phyloP scores from a whole-genome alignment of 805 yeast species.

The Monosporozyma aerobia region DNA sequence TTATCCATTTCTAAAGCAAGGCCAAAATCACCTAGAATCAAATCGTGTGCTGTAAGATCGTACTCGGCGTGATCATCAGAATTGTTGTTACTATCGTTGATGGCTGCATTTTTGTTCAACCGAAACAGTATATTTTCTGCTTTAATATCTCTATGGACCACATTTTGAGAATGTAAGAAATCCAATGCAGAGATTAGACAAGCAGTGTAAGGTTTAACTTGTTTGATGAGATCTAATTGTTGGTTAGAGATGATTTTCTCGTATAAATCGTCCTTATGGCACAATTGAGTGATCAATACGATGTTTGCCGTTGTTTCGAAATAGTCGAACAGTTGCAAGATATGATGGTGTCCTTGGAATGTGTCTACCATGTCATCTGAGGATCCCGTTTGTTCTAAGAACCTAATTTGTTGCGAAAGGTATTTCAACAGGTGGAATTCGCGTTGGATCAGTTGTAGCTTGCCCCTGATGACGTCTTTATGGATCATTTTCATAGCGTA shows the following conservation, averaged over 20 bases:
- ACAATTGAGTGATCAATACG: constrained; percentile 55
- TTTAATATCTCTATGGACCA: constrained; percentile 65
- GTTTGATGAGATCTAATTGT: constrained; percentile 36
- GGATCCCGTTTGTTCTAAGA: constrained; percentile 29
- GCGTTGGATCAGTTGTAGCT: constrained; percentile 39
- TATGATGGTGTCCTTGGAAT: constrained; percentile 36
- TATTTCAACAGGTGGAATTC: constrained; percentile 45
- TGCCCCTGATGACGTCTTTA: constrained; percentile 22
- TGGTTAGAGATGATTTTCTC: constrained; percentile 44
- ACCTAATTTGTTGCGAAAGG: constrained; percentile 19
- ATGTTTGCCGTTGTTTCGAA: constrained; percentile 56
- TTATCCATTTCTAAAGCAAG: constrained; percentile 43
- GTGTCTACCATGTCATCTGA: background rate
- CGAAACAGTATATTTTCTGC: constrained; percentile 60
- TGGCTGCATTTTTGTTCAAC: constrained; percentile 4
- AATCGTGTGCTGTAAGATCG: constrained; percentile 26
- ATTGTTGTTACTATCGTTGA: background rate
- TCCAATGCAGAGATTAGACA: constrained; percentile 46
- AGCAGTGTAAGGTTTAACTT: constrained; percentile 41
- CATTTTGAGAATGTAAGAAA: constrained; percentile 48
- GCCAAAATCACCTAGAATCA: constrained; percentile 42
- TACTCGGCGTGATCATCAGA: constrained; percentile 25
- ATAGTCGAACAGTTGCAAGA: constrained; percentile 55
- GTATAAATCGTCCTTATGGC: constrained; percentile 60
- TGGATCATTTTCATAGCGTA: constrained; percentile 40